Evolutionary conservation across 371 early-diverging fungal genomes (phyloP).

Genomic region (Smittium culicis): DNA sequence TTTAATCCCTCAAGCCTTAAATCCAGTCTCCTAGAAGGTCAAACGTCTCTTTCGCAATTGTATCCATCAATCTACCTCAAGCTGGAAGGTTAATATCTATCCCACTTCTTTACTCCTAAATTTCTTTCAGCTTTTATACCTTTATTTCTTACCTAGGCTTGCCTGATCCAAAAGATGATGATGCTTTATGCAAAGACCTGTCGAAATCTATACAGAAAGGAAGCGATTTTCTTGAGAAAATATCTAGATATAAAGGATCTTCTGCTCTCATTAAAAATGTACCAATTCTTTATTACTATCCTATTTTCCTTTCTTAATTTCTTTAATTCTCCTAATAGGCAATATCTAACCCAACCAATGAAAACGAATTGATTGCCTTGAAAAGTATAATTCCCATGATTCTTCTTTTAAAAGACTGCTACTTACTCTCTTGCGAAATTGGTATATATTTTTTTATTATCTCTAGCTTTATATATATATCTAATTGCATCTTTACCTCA

Average conservation of each 20-base stretch:
- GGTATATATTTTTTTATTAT: conserved; percentile 33
- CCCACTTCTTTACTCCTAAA: no score
- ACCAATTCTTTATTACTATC: neutral
- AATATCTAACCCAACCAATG: conserved; percentile 59
- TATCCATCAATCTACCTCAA: neutral
- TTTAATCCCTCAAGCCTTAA: neutral
- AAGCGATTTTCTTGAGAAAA: neutral
- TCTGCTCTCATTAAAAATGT: conserved; percentile 1
- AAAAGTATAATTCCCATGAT: conserved; percentile 63
- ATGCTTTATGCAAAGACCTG: conserved; percentile 6
- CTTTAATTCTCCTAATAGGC: conserved; percentile 31
- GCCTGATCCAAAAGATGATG: neutral
- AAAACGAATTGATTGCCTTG: conserved; percentile 79
- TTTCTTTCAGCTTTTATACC: no score
- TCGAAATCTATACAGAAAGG: neutral
- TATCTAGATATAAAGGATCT: conserved; percentile 8
- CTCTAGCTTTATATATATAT: neutral
- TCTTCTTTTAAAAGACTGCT: conserved; percentile 56
- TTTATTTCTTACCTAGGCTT: no score
- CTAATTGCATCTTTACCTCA: neutral
- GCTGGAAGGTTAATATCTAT: neutral
- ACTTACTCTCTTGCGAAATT: conserved; percentile 52
- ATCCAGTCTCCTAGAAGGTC: neutral
- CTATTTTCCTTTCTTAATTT: neutral
- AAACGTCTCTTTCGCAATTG: neutral